phyloP scores from a whole-genome alignment of 495 filamentous ascomycete genomes.

The Aspergillus taichungensis region DNA sequence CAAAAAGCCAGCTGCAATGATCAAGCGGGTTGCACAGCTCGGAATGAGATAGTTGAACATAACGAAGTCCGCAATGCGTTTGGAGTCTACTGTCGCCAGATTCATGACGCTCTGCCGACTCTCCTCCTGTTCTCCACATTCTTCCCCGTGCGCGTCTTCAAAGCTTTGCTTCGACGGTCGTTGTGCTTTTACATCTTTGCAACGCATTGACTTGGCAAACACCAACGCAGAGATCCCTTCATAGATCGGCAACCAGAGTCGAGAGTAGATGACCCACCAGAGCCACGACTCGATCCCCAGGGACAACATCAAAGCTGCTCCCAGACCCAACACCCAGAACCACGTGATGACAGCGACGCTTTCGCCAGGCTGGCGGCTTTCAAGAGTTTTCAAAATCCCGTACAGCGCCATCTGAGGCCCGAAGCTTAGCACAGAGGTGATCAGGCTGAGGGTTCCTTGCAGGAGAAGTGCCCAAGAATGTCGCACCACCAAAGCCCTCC shows the following conservation, averaged over 20 bases:
- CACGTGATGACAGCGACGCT: constrained; percentile 41
- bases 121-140: constrained; percentile 50
- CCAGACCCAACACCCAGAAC: constrained; percentile 60
- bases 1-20: constrained; percentile 58
- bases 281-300: constrained; percentile 52
- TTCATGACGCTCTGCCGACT: constrained; percentile 73
- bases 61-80: constrained; percentile 63
- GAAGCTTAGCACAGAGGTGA: constrained; percentile 50
- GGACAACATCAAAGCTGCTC: constrained; percentile 43
- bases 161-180: constrained; percentile 31
- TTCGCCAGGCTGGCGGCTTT: constrained; percentile 35
- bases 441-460: constrained; percentile 46
- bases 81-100: constrained; percentile 67
- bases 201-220: constrained; percentile 69
- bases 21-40: constrained; percentile 44
- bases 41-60: constrained; percentile 59
- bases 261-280: constrained; percentile 57
- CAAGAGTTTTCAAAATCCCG: constrained; percentile 53
- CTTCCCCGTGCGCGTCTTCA: constrained; percentile 31
- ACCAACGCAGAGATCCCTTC: constrained; percentile 63
- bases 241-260: constrained; percentile 55
- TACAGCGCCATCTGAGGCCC: constrained; percentile 62
- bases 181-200: constrained; percentile 61
- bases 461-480: constrained; percentile 45
- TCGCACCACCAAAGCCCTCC: constrained; percentile 48